Conservation (phyloP, 495 filamentous ascomycete species). For the Hamigera avellanea region DNA sequence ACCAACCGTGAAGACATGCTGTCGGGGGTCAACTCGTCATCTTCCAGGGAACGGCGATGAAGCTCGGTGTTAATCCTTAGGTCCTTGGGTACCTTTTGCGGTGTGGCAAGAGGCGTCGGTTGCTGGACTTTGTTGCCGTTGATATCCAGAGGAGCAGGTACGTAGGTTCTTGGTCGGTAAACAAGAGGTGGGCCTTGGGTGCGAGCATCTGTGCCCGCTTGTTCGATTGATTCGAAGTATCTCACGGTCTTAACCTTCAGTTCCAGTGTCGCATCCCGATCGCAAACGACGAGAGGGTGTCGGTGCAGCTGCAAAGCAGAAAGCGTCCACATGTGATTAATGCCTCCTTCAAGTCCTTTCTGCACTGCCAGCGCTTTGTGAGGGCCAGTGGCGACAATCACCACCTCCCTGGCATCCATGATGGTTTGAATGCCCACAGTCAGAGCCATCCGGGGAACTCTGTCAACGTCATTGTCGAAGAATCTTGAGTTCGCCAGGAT, state of each 20-base stretch:
- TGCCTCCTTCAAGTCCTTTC: conserved; percentile 67
- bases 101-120: conserved; percentile 15
- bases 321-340: conserved; percentile 87
- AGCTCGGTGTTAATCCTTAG: conserved; percentile 35
- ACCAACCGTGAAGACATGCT: conserved; percentile 56
- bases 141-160: conserved; percentile 20
- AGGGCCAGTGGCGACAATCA: conserved; percentile 69
- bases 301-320: conserved; percentile 71
- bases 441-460: conserved; percentile 73
- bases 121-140: conserved; percentile 15
- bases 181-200: conserved; percentile 44
- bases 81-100: conserved; percentile 28
- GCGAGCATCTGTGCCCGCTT: conserved; percentile 44
- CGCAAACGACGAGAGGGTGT: conserved; percentile 69
- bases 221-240: conserved; percentile 50
- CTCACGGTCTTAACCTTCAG: conserved; percentile 81
- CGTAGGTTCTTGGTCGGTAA: conserved; percentile 29
- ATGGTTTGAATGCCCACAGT: conserved; percentile 85
- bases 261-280: conserved; percentile 76
- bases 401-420: conserved; percentile 69
- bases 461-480: conserved; percentile 58
- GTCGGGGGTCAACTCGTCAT: conserved; percentile 50
- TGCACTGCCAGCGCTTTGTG: conserved; percentile 75
- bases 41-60: conserved; percentile 21
- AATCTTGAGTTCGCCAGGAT: conserved; percentile 78